These are phyloP conservation scores for Lasiosphaeria hispida DNA, from an alignment of 495 filamentous ascomycete genomes.

Conservation along the genomic window DNA sequence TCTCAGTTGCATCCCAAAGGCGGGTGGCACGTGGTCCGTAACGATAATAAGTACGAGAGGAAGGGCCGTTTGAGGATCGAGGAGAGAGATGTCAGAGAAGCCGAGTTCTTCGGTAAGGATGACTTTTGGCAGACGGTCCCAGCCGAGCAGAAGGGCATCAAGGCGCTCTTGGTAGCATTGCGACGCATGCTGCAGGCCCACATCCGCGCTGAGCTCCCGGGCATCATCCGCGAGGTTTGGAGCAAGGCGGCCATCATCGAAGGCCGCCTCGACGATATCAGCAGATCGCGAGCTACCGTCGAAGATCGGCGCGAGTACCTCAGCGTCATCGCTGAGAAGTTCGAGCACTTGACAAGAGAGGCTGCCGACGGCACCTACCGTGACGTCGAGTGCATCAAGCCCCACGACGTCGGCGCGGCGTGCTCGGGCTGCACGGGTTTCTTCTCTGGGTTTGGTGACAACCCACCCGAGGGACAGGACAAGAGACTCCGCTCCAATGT, in stretches of 20 bases:
- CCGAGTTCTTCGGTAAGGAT: not conserved
- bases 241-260: not conserved
- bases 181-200: not conserved
- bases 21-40: not conserved
- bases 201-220: not conserved
- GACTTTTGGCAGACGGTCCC: not conserved
- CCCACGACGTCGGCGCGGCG: not conserved
- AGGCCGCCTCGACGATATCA: too few species aligned
- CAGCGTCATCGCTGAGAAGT: not conserved
- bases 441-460: not conserved
- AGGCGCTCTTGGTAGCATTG: not conserved
- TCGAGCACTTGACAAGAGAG: not conserved
- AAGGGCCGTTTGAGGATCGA: not conserved
- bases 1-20: not conserved
- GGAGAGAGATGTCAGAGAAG: not conserved
- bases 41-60: not conserved
- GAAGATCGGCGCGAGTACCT: too few species aligned
- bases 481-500: slow-evolving; percentile 1
- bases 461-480: not conserved
- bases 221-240: not conserved
- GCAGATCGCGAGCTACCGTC: too few species aligned
- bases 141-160: not conserved
- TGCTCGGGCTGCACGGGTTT: not conserved
- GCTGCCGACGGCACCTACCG: not conserved
- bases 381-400: not conserved